phyloP scores from a whole-genome alignment of 2,329 filamentous ascomycete species.

The Arachnopeziza araneosa region DNA sequence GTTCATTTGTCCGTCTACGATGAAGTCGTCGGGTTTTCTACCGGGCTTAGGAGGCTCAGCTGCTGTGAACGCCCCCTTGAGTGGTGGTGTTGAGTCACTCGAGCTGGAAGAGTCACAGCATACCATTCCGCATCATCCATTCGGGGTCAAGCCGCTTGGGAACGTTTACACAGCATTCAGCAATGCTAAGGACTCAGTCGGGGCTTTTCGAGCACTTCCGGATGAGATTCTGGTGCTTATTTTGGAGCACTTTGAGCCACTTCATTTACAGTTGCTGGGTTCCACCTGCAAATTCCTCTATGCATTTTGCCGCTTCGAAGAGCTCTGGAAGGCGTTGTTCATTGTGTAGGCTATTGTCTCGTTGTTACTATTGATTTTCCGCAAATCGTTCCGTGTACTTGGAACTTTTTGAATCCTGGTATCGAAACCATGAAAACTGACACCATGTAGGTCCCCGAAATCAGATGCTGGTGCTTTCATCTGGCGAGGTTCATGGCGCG shows the following conservation, averaged over 20 bases:
- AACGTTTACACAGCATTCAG: conserved; percentile 66
- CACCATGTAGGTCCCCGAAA: conserved; percentile 18
- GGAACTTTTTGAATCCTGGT: neutral
- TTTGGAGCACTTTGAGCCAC: conserved; percentile 67
- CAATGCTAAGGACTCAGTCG: conserved; percentile 63
- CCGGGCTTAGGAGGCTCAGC: neutral
- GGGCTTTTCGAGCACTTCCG: conserved; percentile 61
- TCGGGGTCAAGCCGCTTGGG: conserved; percentile 80
- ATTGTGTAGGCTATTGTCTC: conserved; percentile 64
- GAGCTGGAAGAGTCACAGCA: conserved; percentile 38
- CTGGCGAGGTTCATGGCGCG: conserved; percentile 83
- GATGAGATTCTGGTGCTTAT: conserved; percentile 76
- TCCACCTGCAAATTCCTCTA: conserved; percentile 80
- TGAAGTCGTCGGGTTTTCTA: neutral
- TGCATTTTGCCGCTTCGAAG: conserved; percentile 77
- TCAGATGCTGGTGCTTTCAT: conserved; percentile 29
- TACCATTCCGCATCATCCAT: conserved; percentile 70
- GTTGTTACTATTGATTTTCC: neutral
- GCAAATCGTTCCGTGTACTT: neutral
- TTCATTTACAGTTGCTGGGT: conserved; percentile 59
- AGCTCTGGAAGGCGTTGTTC: conserved; percentile 83
- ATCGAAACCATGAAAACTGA: neutral
- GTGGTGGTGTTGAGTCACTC: conserved; percentile 19
- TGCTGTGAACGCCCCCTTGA: neutral
- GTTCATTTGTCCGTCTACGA: neutral